Evolutionary conservation across 129 eudicot genomes (phyloP).

Genomic region (Oenanthe sinensis): DNA sequence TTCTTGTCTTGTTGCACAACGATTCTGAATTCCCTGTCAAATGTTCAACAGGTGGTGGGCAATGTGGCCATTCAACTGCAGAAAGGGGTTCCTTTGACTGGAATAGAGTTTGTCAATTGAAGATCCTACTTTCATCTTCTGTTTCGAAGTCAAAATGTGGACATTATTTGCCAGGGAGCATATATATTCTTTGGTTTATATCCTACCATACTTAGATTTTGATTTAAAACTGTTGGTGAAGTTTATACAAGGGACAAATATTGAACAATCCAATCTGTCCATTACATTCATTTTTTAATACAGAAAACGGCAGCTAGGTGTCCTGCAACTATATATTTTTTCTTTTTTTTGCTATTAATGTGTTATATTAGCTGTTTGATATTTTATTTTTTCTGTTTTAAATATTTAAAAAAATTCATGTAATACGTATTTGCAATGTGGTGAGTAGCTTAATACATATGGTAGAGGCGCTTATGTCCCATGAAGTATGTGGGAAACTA

Average conservation of each 20-base stretch:
- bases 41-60: conserved; percentile 60
- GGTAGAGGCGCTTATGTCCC: no score
- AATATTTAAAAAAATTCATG: no score
- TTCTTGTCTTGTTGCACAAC: neutral
- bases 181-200: neutral
- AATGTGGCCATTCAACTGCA: conserved; percentile 71
- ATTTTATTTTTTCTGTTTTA: no score
- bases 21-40: neutral
- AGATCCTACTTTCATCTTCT: neutral
- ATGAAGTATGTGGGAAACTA: no score
- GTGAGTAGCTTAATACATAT: no score
- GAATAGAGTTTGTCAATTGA: conserved; percentile 66
- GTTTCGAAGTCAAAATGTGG: neutral
- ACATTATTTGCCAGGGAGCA: neutral
- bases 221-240: neutral
- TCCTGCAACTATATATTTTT: no score
- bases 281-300: neutral
- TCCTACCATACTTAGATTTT: neutral
- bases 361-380: no score
- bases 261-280: neutral
- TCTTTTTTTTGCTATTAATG: no score
- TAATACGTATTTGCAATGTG: no score
- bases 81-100: conserved; percentile 44
- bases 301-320: no score
- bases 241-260: no score